Base-by-base conservation (phyloP, 2,329 filamentous ascomycete genomes). In the Fusarium drepaniforme region DNA sequence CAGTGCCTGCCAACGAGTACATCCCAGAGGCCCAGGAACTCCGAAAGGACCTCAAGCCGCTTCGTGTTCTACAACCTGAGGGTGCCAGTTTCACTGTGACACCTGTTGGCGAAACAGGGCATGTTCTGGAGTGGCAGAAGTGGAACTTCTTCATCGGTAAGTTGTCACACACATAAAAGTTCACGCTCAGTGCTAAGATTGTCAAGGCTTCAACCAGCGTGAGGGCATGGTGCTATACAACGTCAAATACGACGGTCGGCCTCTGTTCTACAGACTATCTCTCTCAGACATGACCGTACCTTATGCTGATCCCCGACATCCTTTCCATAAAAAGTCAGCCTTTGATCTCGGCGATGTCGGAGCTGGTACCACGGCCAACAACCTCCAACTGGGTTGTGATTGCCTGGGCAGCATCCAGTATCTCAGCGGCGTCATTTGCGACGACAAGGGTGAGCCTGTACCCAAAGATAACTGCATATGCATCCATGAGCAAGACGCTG, bases 301-400 rank as follows among this genome's bases (percentile, higher is more conserved):
- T 0, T 94, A 94, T 73, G 91, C 86, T 2, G 92, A 94, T 72
- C 90, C 90, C 0, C 88, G 93, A 3, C 84, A 87, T 0, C 92
- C 92, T 0, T 93, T 90, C 79, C 90, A 92, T 62, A 88, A 91
- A 51, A 94, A 94, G 79, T 90, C 91, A 61, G 92, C 92, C 0
- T 94, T 94, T 75, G 93, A 94, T 75, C 88, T 94, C 70, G 93
- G 93, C 9, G 92, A 94, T 68, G 90, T 88, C 12, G 92, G 92
- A 7, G 89, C 90, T 28, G 93, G 93, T 2, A 87, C 90, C 59
- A 90, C 88, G 58, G 90, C 91, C 18, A 94, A 94, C 81, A 93
- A 93, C 71, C 86, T 95, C 4, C 85, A 87, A 18, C 86, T 94
- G 0, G 92, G 92, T 21, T 94, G 92, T 66, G 92, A 94, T 78